phyloP scores from a whole-genome alignment of 75 land plant genomes.

The Chamaecyparis obtusa region DNA sequence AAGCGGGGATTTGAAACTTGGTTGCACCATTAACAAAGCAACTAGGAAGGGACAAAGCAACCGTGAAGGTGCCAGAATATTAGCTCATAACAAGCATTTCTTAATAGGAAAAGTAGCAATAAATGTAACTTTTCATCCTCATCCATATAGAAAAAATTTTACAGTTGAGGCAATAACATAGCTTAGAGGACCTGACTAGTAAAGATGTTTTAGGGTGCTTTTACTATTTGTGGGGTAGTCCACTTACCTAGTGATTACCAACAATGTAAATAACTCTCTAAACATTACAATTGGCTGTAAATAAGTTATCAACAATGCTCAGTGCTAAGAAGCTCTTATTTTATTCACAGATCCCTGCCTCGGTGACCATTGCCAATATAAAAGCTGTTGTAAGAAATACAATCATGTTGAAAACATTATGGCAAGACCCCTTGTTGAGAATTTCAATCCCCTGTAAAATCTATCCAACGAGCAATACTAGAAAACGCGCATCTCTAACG shows the following conservation, averaged over 20 bases:
- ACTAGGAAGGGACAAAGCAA: no score
- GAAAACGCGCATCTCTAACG: background rate
- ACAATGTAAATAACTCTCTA: background rate
- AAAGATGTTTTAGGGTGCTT: background rate
- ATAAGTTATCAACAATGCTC: background rate
- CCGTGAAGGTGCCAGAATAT: no score
- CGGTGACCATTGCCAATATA: background rate
- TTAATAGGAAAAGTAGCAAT: no score
- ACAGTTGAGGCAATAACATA: no score
- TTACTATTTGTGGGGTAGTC: background rate
- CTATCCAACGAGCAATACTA: background rate
- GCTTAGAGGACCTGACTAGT: background rate
- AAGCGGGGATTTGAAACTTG: no score
- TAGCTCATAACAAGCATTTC: no score
- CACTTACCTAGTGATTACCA: background rate
- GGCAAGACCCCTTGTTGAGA: background rate
- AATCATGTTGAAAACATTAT: no score
- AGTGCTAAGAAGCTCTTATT: background rate
- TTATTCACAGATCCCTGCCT: background rate
- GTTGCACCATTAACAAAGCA: no score
- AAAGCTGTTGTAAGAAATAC: no score
- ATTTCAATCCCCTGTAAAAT: background rate
- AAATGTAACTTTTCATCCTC: no score
- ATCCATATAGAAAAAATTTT: no score
- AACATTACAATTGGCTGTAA: background rate